Percentiles rank a stretch among this genome's conserved stretches.
Conservation (phyloP, 306 rosid genomes). For the Trifolium dubium region DNA sequence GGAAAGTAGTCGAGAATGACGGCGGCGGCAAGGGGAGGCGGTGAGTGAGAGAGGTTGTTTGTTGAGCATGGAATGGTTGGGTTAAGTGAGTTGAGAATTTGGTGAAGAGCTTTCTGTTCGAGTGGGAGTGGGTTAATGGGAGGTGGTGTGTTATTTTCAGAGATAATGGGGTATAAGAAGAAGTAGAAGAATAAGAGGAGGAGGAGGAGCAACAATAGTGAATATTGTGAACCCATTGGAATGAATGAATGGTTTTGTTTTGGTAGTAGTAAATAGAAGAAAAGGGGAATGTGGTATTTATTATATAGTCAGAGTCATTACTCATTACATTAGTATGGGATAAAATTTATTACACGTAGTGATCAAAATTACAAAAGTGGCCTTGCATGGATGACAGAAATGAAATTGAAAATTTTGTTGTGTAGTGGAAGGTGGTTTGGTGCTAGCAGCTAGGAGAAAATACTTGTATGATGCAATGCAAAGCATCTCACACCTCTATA, state of each 20-base stretch:
- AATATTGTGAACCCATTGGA: too few relatives aligned
- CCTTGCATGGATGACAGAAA: too few relatives aligned
- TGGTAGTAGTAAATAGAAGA: too few relatives aligned
- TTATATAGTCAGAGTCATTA: background rate
- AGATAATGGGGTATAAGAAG: too few relatives aligned
- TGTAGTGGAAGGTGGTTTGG: too few relatives aligned
- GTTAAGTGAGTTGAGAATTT: slow-evolving; percentile 67
- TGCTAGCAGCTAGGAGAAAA: too few relatives aligned
- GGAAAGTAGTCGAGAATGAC: slow-evolving; percentile 58
- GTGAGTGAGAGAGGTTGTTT: slow-evolving; percentile 69
- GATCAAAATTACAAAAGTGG: slow-evolving; percentile 15
- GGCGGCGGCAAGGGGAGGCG: slow-evolving; percentile 85
- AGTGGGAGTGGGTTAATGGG: slow-evolving; percentile 40
- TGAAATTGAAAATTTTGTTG: too few relatives aligned
- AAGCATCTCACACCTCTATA: too few relatives aligned
- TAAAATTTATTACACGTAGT: background rate
- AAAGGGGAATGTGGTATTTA: background rate
- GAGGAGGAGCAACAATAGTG: too few relatives aligned
- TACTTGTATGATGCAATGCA: too few relatives aligned
- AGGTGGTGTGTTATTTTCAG: slow-evolving; percentile 57
- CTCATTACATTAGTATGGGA: too few relatives aligned
- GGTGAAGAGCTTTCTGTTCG: slow-evolving; percentile 59
- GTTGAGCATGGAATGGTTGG: slow-evolving; percentile 63
- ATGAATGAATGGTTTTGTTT: background rate
- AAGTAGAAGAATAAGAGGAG: background rate